phyloP scores from a whole-genome alignment of 1,139 yeast genomes.

The Pichia sorboxylosa region DNA sequence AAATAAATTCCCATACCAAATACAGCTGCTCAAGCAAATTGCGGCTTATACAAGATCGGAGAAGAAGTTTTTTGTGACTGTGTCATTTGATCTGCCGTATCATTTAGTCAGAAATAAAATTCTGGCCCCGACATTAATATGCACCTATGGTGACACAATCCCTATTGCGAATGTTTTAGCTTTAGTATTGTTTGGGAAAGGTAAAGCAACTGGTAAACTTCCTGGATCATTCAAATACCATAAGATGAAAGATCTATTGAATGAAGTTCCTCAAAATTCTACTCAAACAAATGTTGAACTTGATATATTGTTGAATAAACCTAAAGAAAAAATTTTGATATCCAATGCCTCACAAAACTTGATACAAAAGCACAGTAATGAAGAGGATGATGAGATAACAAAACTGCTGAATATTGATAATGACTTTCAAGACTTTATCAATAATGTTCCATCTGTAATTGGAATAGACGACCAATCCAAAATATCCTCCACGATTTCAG shows the following conservation, averaged over 20 bases:
- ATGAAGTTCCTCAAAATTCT: slow-evolving; percentile 4
- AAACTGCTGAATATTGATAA: slow-evolving; percentile 1
- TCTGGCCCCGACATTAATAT: slow-evolving; percentile 48
- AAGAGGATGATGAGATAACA: background rate
- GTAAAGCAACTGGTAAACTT: slow-evolving; percentile 41
- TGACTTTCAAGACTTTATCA: no score
- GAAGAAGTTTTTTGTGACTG: slow-evolving; percentile 42
- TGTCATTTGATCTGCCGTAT: slow-evolving; percentile 58
- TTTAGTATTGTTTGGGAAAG: slow-evolving; percentile 43
- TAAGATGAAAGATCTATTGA: slow-evolving; percentile 8
- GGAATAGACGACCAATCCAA: no score
- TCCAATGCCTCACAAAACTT: no score
- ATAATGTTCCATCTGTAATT: no score
- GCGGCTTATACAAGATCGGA: slow-evolving; percentile 20
- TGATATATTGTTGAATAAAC: slow-evolving; percentile 7
- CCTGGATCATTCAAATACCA: slow-evolving; percentile 32
- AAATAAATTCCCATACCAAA: slow-evolving; percentile 50
- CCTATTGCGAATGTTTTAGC: slow-evolving; percentile 41
- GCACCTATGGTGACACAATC: slow-evolving; percentile 51
- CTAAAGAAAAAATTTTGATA: no score
- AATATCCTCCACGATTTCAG: no score
- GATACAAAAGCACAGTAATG: no score
- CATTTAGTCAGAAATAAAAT: slow-evolving; percentile 46
- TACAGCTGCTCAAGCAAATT: slow-evolving; percentile 51
- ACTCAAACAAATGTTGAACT: slow-evolving; percentile 3